These are phyloP conservation scores for Daedalea quercina DNA, from an alignment of 768 basidiomycete genomes.

Conservation along the genomic window DNA sequence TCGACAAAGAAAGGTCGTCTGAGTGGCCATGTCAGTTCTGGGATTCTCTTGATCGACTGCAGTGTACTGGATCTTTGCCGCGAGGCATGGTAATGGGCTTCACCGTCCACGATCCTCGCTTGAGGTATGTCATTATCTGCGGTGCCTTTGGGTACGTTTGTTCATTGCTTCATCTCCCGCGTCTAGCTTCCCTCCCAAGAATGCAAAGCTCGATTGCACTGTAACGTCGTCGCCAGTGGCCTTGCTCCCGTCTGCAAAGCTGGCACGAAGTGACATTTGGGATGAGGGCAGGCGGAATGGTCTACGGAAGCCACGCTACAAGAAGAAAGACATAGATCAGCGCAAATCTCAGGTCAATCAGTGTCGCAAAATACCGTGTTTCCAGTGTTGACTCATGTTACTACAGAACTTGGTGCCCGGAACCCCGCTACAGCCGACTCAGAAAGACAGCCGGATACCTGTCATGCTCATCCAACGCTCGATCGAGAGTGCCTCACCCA, in stretches of 20 bases:
- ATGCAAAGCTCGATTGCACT: conserved; percentile 40
- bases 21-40: conserved; percentile 47
- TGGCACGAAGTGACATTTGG: conserved; percentile 75
- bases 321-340: conserved; percentile 83
- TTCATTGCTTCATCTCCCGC: not conserved
- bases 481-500: conserved; percentile 33
- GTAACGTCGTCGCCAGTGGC: conserved; percentile 23
- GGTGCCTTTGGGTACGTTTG: not conserved
- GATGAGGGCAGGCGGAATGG: conserved; percentile 44
- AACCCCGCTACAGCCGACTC: conserved; percentile 52
- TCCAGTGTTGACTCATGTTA: too few species aligned
- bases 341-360: conserved; percentile 59
- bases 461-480: conserved; percentile 79
- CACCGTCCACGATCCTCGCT: conserved; percentile 77
- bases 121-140: conserved; percentile 49
- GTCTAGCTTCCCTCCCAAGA: conserved; percentile 77
- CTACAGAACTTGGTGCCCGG: conserved; percentile 73
- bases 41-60: conserved; percentile 51
- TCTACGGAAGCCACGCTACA: conserved; percentile 58
- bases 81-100: conserved; percentile 75
- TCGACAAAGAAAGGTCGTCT: not conserved
- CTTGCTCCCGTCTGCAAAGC: conserved; percentile 46
- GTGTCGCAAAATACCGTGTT: not conserved
- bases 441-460: conserved; percentile 80
- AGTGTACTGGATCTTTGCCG: conserved; percentile 61